A percentile compares a stretch with the other conserved stretches of the same genome.
These are phyloP conservation scores for Spathaspora boniae DNA, from an alignment of 805 yeast genomes.

Conservation along the genomic window DNA sequence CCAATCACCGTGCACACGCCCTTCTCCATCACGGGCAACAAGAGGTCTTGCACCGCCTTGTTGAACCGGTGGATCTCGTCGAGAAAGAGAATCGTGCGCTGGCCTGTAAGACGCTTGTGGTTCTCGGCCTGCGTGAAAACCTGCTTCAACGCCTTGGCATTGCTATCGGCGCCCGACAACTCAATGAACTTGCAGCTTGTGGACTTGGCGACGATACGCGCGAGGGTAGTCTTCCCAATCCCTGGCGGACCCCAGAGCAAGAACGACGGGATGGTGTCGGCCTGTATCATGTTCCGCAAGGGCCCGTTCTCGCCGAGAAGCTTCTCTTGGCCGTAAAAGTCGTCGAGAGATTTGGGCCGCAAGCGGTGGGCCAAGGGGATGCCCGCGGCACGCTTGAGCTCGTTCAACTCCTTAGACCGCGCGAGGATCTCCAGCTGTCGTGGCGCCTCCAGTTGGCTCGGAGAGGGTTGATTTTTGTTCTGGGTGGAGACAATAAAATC, in stretches of 20 bases:
- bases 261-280: slow-evolving; percentile 37
- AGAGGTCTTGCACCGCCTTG: slow-evolving; percentile 40
- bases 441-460: no score
- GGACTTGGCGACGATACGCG: slow-evolving; percentile 34
- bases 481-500: not conserved
- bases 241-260: slow-evolving; percentile 46
- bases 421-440: slow-evolving; percentile 6
- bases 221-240: slow-evolving; percentile 42
- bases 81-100: slow-evolving; percentile 39
- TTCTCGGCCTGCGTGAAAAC: slow-evolving; percentile 35
- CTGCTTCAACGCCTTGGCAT: slow-evolving; percentile 33
- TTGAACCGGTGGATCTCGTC: slow-evolving; percentile 45
- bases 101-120: slow-evolving; percentile 31
- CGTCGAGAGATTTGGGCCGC: slow-evolving; percentile 35
- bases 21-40: slow-evolving; percentile 40
- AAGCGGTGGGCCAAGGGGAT: slow-evolving; percentile 40
- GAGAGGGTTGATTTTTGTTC: no score
- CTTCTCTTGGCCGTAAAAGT: slow-evolving; percentile 40
- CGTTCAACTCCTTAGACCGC: slow-evolving; percentile 10
- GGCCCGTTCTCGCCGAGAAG: slow-evolving; percentile 36
- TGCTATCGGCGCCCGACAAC: slow-evolving; percentile 38
- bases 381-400: slow-evolving; percentile 17
- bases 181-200: slow-evolving; percentile 34
- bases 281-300: slow-evolving; percentile 29
- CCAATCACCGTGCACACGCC: slow-evolving; percentile 40